Percentiles rank a stretch among this genome's conserved stretches.
Evolutionary conservation across 331 rosid species (phyloP).

Genomic region (Acacia pycnantha): DNA sequence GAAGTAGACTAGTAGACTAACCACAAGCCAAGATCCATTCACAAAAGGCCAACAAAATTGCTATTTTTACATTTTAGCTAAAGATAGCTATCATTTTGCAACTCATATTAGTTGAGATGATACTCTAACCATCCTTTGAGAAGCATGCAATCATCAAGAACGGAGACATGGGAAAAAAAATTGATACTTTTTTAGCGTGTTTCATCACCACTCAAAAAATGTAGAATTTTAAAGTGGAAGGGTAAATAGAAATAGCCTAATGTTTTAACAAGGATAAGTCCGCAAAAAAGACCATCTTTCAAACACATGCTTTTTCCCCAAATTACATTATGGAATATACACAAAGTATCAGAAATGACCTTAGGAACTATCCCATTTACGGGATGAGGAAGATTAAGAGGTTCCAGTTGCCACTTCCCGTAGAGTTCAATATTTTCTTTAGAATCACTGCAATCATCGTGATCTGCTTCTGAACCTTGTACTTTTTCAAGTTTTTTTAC

Average conservation of each 20-base stretch:
- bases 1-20: neutral
- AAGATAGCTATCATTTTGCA: neutral
- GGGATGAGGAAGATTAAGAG: conserved; percentile 76
- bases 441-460: conserved; percentile 44
- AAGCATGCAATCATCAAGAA: neutral
- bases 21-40: neutral
- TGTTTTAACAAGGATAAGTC: conserved; percentile 4
- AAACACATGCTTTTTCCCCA: conserved; percentile 4
- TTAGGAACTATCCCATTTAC: conserved; percentile 83
- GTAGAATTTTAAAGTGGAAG: neutral
- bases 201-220: neutral
- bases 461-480: conserved; percentile 59
- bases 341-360: conserved; percentile 43
- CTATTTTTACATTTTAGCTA: neutral
- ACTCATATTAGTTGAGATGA: neutral
- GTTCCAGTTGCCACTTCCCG: conserved; percentile 93
- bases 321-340: conserved; percentile 21
- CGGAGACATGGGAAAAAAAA: neutral
- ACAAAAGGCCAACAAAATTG: neutral
- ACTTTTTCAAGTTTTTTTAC: conserved; percentile 56
- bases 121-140: neutral
- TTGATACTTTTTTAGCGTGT: neutral
- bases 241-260: neutral
- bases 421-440: conserved; percentile 61
- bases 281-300: neutral